Evolutionary conservation across 257 asterid species (phyloP), one percentile per base, ranked within the genome.

Genomic region (Anisodus acutangulus): DNA sequence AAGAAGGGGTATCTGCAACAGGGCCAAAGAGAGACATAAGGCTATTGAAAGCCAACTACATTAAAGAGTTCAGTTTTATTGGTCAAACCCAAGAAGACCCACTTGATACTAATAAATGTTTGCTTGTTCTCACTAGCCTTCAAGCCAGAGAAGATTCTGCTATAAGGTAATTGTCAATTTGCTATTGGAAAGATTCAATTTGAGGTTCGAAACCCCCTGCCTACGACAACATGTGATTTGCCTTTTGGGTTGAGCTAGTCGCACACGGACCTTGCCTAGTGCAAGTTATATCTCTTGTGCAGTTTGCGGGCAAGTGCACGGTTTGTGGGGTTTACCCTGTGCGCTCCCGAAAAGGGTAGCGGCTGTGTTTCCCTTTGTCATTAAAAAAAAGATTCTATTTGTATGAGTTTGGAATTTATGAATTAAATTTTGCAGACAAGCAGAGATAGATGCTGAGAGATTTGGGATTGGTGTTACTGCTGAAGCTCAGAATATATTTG

Each of bases 71-170:
- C 86, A 85, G 88, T 80, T 90, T 83, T 54, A 55, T 97, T 88
- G 98, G 97, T 82, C 97, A 92, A 81, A 93, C 88, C 49, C 97
- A 97, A 67, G 98, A 97, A 67, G 98, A 97, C 85, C 98, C 98
- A 12, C 94, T 97, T 82, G 99, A 93, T 91, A 88, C 81, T 9
- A 92, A 86, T 80, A 95, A 93, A 87, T 97, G 98, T 87, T 90
- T 88, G 82, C 87, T 97, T 80, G 98, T 95, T 91, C 95, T 95
- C 71, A 88, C 63, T 74, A 84, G 90, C 84, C 93, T 97, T 84
- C 98, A 92, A 83, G 88, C 97, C 47, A 91, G 92, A 85, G 99
- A 97, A 87, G 99, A 93, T n/a, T 90, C 98, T 72, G 96, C 98
- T 53, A 88, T 97, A 78, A 90, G 99, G 98, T 97, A 26, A 64